phyloP scores from a whole-genome alignment of 2,329 filamentous ascomycete genomes.

The Aureobasidium sp. region DNA sequence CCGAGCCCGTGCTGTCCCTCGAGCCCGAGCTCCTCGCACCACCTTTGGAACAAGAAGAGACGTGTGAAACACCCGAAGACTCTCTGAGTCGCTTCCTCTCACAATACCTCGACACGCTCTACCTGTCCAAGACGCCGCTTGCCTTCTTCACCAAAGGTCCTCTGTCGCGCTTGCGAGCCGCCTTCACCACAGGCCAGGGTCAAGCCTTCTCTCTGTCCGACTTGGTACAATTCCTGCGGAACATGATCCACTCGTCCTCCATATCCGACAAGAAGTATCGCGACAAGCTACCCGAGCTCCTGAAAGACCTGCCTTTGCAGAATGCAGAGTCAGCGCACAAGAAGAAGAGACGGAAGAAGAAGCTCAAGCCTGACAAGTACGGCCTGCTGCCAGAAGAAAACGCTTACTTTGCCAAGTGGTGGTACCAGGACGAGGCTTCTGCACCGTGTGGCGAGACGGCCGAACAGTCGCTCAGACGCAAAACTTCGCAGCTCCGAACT shows the following conservation, averaged over 20 bases:
- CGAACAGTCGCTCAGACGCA: slow-evolving; percentile 47
- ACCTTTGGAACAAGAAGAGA: neutral
- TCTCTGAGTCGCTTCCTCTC: slow-evolving; percentile 44
- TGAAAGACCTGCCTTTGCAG: slow-evolving; percentile 47
- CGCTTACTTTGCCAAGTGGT: slow-evolving; percentile 60
- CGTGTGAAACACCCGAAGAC: slow-evolving; percentile 24
- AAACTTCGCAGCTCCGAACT: slow-evolving; percentile 53
- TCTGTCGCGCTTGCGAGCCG: slow-evolving; percentile 63
- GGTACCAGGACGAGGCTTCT: slow-evolving; percentile 49
- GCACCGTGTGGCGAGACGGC: slow-evolving; percentile 35
- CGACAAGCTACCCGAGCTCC: slow-evolving; percentile 57
- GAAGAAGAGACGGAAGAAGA: slow-evolving; percentile 52
- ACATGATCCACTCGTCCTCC: slow-evolving; percentile 29
- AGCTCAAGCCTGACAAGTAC: slow-evolving; percentile 55
- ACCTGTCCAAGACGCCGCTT: slow-evolving; percentile 57
- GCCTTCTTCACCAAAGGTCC: slow-evolving; percentile 81
- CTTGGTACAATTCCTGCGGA: slow-evolving; percentile 59
- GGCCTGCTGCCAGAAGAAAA: slow-evolving; percentile 62
- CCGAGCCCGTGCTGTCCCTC: neutral
- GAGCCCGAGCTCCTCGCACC: neutral
- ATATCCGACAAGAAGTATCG: slow-evolving; percentile 73
- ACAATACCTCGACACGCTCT: slow-evolving; percentile 38
- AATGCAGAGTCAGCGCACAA: slow-evolving; percentile 17
- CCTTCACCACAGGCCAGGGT: slow-evolving; percentile 46
- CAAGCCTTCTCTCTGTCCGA: slow-evolving; percentile 34